Evolutionary conservation across 768 basidiomycete genomes (phyloP).

Genomic region (Suillus variegatus): DNA sequence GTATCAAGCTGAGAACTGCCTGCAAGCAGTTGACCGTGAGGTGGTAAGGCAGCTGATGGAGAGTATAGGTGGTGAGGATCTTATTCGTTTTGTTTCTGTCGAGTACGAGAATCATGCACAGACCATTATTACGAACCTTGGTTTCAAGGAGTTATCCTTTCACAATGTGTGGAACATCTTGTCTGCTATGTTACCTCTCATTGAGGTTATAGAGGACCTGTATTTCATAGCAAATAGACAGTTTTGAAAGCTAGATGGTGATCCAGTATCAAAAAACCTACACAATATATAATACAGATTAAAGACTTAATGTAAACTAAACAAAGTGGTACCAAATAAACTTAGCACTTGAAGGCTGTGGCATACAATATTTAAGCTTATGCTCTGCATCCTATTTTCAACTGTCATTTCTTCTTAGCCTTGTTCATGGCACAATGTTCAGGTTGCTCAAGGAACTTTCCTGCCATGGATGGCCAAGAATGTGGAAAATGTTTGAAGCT

Average conservation of each 20-base stretch:
- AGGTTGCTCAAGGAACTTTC: background rate
- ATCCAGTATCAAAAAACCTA: background rate
- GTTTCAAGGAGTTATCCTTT: constrained; percentile 14
- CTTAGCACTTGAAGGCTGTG: too few species aligned
- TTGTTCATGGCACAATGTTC: background rate
- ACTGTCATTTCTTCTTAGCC: background rate
- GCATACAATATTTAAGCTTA: background rate
- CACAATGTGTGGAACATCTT: constrained; percentile 25
- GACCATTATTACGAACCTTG: constrained; percentile 13
- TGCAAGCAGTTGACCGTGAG: constrained; percentile 21
- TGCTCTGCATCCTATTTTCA: background rate
- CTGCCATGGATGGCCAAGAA: background rate
- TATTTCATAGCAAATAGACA: background rate
- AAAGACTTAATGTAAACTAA: background rate
- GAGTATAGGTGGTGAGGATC: constrained; percentile 22
- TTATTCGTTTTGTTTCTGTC: constrained; percentile 20
- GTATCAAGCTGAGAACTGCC: constrained; percentile 20
- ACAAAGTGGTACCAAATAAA: background rate
- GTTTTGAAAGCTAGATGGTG: background rate
- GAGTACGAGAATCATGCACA: constrained; percentile 20
- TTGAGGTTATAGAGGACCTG: constrained; percentile 6
- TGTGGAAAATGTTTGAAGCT: background rate
- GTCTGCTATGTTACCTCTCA: constrained; percentile 17
- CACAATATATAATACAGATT: background rate
- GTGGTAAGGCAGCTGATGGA: constrained; percentile 24